phyloP scores from a whole-genome alignment of 208 protist species.

The Acanthamoeba rhysodes region DNA sequence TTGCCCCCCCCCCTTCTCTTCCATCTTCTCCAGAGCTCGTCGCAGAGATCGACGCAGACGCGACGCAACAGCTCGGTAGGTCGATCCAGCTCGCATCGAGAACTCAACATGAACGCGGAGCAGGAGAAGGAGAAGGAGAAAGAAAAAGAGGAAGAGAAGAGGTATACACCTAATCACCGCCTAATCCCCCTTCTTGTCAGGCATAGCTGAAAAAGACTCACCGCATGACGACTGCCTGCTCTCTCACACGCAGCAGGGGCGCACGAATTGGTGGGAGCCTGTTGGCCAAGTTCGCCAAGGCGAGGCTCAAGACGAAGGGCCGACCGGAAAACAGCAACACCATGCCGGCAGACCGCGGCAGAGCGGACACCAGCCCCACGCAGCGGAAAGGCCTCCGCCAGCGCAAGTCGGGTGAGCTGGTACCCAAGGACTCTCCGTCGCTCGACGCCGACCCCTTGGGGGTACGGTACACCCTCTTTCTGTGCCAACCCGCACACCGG shows the following conservation, averaged over 20 bases:
- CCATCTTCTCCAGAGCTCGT: background rate
- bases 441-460: background rate
- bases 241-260: background rate
- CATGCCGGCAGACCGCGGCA: background rate
- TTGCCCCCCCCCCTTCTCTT: background rate
- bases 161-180: background rate
- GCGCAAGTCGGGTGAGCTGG: background rate
- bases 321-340: background rate
- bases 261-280: conserved; percentile 43
- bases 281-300: conserved; percentile 71
- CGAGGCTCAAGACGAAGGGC: conserved; percentile 4
- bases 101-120: conserved; percentile 17
- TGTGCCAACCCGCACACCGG: background rate
- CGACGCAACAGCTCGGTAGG: background rate
- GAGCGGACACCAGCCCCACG: background rate
- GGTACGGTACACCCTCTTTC: background rate
- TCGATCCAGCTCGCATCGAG: background rate
- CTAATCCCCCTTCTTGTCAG: background rate
- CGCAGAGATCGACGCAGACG: background rate
- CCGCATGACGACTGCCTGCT: background rate
- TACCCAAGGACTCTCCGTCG: background rate
- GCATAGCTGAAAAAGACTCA: background rate
- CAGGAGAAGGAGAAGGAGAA: background rate
- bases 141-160: conserved; percentile 9
- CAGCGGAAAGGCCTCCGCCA: background rate